A percentile compares a stretch with the other conserved stretches of the same genome.
Evolutionary conservation across 1,284 basidiomycete genomes (phyloP).

Genomic region (Pulveroboletus sp.): DNA sequence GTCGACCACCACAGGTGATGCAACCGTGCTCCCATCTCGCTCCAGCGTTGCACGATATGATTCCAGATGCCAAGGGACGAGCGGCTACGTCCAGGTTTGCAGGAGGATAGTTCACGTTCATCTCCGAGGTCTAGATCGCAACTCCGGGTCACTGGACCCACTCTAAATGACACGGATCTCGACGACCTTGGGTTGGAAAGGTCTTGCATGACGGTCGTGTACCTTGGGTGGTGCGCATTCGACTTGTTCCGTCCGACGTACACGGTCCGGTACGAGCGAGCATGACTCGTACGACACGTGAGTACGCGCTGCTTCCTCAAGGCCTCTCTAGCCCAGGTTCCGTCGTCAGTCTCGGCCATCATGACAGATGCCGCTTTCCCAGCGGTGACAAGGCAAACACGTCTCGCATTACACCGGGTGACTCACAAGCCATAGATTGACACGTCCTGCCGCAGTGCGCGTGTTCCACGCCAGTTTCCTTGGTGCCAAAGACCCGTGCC

Average conservation of each 20-base stretch:
- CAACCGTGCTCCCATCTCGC: background rate
- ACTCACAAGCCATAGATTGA: background rate
- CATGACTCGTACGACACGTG: background rate
- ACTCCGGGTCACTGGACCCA: background rate
- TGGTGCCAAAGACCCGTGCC: background rate
- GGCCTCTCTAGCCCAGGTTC: background rate
- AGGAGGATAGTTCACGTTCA: constrained; percentile 6
- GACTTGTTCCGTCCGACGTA: background rate
- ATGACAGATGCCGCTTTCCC: constrained; percentile 1
- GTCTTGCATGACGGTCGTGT: no score
- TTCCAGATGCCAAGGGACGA: background rate
- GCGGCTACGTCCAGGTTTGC: background rate
- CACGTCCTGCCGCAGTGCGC: background rate
- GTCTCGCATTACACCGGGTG: constrained; percentile 5
- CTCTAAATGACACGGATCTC: background rate
- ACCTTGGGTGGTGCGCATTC: no score
- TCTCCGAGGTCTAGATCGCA: constrained; percentile 11
- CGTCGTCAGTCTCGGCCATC: background rate
- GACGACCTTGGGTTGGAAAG: no score
- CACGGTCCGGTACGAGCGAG: background rate
- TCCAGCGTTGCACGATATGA: background rate
- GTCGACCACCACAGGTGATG: no score
- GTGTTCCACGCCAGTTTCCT: background rate
- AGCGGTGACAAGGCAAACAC: background rate
- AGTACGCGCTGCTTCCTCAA: background rate